Percentiles rank a stretch among this genome's conserved stretches.
Conservation (phyloP, 2,329 filamentous ascomycete genomes). For the Phaeomoniella chlamydospora region DNA sequence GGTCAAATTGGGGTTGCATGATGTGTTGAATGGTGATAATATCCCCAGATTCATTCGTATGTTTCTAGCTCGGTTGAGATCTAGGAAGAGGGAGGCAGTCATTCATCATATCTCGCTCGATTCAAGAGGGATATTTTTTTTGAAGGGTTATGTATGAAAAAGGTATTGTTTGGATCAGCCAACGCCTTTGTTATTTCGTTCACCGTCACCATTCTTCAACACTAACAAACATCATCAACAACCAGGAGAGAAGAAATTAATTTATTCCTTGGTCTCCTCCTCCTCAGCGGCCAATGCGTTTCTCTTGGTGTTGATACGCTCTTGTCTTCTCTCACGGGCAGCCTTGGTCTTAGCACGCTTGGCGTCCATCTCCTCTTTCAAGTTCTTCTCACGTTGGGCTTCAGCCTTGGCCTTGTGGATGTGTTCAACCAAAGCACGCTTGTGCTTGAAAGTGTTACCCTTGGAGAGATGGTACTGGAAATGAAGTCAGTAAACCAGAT, state of each 20-base stretch:
- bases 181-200: no score
- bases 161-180: neutral
- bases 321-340: slow-evolving; percentile 93
- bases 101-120: no score
- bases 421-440: slow-evolving; percentile 99
- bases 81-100: no score
- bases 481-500: neutral
- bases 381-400: slow-evolving; percentile 85
- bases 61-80: no score
- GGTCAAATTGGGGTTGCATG: no score
- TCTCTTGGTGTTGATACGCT: slow-evolving; percentile 85
- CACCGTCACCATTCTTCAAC: neutral
- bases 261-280: slow-evolving; percentile 18
- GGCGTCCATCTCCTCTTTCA: slow-evolving; percentile 99
- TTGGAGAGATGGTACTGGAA: slow-evolving; percentile 87
- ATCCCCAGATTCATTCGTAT: no score
- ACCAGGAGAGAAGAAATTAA: neutral
- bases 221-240: neutral
- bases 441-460: slow-evolving; percentile 99
- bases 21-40: no score
- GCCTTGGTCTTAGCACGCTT: slow-evolving; percentile 99
- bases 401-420: slow-evolving; percentile 99
- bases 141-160: no score
- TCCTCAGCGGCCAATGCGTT: slow-evolving; percentile 66
- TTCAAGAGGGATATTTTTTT: no score